Evolutionary conservation across 352 stramenopile species (phyloP), one percentile per base, ranked within the genome.

Genomic region (Phytophthora palmivora): DNA sequence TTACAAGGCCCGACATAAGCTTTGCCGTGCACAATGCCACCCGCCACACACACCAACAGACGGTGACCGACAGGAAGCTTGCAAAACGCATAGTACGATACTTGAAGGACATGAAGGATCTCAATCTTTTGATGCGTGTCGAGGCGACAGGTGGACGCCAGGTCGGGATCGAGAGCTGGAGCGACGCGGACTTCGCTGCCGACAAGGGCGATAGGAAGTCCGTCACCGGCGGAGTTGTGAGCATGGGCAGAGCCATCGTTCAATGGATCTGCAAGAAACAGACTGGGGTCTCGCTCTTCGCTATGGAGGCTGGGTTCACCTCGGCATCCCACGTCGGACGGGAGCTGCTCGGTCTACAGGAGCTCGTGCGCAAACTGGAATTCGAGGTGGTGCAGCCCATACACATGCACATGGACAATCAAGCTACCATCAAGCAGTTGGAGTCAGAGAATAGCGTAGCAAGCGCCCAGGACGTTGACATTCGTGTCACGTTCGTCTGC

Each of bases 1-100:
- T 55, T 46, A 78, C 60, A 0, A 42, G 61, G 22, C 26, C 18
- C n/a, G n/a, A n/a, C n/a, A n/a, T n/a, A n/a, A n/a, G n/a, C n/a
- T n/a, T n/a, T n/a, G n/a, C n/a, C n/a, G n/a, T n/a, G n/a, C n/a
- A n/a, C n/a, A n/a, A n/a, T n/a, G n/a, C n/a, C n/a, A n/a, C n/a
- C n/a, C n/a, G n/a, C n/a, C n/a, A n/a, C n/a, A n/a, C n/a, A n/a
- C n/a, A n/a, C n/a, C n/a, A n/a, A n/a, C n/a, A n/a, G n/a, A n/a
- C n/a, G n/a, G n/a, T n/a, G n/a, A n/a, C n/a, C n/a, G n/a, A n/a
- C n/a, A n/a, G n/a, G n/a, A n/a, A n/a, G n/a, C n/a, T n/a, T n/a
- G n/a, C n/a, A n/a, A n/a, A n/a, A n/a, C n/a, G n/a, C n/a, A n/a
- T n/a, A n/a, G n/a, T n/a, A n/a, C n/a, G 9, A 8, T 28, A 58